Evolutionary conservation across 2,329 filamentous ascomycete genomes (phyloP), one percentile per base, ranked within the genome.

Genomic region (Aureobasidium leucospermi): DNA sequence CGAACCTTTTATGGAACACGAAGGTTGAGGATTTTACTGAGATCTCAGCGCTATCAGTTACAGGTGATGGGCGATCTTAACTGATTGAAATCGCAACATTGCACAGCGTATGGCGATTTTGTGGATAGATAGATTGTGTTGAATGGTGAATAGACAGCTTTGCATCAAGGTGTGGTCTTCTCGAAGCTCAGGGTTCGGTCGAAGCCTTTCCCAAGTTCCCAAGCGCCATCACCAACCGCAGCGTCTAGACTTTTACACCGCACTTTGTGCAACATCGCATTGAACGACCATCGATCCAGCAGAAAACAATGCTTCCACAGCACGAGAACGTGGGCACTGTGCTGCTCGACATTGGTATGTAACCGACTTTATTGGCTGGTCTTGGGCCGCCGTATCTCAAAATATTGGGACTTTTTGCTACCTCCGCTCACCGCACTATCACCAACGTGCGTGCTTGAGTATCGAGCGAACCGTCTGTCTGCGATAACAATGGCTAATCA

Each of bases 291-390:
- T 56, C 41, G 10, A 28, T 6, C 19, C 51, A 57, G 29, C 42
- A 10, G 15, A 16, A 48, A 19, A 60, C 11, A 10, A 52, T 57
- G 48, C 46, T 56, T 13, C 56, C 60, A 36, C 61, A 64, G 7
- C 66, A 71, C 63, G 64, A 68, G 34, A 66, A 64, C 60, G 64
- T 72, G 38, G 66, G 68, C 43, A 66, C 65, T 56, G 65, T 74
- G n/a, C 62, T 74, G 19, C 68, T 74, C 29, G 71, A 73, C 62
- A 74, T 74, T 52, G 71, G 71, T 74, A 69, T 52, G 64, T 58
- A 11, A 49, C 36, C 19, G 46, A 32, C 42, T 28, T 7, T 13
- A 19, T 41, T 41, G 23, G 13, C 3, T 29, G 34, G 43, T 8
- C 23, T 29, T n/a, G 42, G 47, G n/a, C 34, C 34, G 51, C 51